Evolutionary conservation across 345 rosid genomes (phyloP).

Genomic region (Isatis tinctoria): DNA sequence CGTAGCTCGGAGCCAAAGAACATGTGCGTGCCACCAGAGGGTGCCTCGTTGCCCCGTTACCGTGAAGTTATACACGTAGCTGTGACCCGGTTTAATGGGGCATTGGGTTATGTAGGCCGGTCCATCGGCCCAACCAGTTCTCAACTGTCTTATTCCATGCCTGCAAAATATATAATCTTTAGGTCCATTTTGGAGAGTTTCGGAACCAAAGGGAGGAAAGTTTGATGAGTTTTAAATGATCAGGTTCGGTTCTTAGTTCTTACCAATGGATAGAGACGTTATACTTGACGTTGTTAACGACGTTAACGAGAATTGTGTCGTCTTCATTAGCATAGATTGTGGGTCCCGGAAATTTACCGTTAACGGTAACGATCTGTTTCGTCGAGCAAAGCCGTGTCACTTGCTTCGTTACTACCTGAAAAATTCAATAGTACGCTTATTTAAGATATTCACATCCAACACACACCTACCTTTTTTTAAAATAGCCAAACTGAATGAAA

Average conservation of each 20-base stretch:
- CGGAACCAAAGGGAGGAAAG: not conserved
- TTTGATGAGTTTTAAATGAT: not conserved
- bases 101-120: slow-evolving; percentile 94
- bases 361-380: slow-evolving; percentile 58
- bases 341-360: slow-evolving; percentile 80
- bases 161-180: slow-evolving; percentile 20
- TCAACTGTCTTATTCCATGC: slow-evolving; percentile 77
- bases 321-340: slow-evolving; percentile 80
- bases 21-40: slow-evolving; percentile 81
- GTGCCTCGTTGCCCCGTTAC: slow-evolving; percentile 83
- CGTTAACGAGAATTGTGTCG: slow-evolving; percentile 71
- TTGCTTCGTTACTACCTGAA: slow-evolving; percentile 33
- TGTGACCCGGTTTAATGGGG: slow-evolving; percentile 74
- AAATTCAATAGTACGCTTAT: not conserved
- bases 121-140: slow-evolving; percentile 92
- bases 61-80: slow-evolving; percentile 67
- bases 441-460: not conserved
- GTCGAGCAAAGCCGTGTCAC: slow-evolving; percentile 31
- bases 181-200: not conserved
- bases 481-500: not conserved
- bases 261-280: slow-evolving; percentile 90
- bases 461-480: not conserved
- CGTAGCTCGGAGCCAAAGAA: slow-evolving; percentile 92
- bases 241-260: slow-evolving; percentile 33
- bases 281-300: slow-evolving; percentile 75